Evolutionary conservation across 2,329 filamentous ascomycete species (phyloP).

Genomic region (Pseudovirgaria hyperparasitica): DNA sequence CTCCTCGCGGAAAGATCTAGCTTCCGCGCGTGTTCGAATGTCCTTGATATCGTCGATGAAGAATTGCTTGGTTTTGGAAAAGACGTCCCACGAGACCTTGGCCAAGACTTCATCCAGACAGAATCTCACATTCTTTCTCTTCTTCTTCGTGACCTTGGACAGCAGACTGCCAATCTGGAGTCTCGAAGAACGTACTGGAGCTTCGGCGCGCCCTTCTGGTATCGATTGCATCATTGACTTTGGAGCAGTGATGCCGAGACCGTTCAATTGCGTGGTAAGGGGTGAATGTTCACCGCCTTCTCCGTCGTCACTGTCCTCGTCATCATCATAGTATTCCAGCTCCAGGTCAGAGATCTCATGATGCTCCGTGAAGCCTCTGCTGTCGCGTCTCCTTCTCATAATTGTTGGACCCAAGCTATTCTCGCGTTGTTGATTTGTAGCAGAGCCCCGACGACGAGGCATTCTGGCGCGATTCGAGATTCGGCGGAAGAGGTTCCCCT

Average conservation of each 20-base stretch:
- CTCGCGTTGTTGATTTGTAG: conserved; percentile 61
- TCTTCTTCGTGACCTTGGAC: conserved; percentile 76
- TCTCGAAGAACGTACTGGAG: conserved; percentile 62
- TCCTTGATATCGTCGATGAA: conserved; percentile 94
- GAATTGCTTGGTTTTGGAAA: conserved; percentile 67
- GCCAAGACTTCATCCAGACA: conserved; percentile 71
- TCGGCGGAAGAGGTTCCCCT: conserved; percentile 63
- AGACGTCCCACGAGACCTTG: conserved; percentile 78
- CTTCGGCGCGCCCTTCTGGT: conserved; percentile 34
- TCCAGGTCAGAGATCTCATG: conserved; percentile 38
- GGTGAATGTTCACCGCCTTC: conserved; percentile 18
- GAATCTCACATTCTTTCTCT: conserved; percentile 58
- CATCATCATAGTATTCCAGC: conserved; percentile 43
- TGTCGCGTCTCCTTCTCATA: conserved; percentile 77
- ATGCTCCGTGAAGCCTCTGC: conserved; percentile 53
- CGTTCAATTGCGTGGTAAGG: conserved; percentile 20
- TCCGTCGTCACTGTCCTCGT: conserved; percentile 35
- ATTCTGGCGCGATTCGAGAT: conserved; percentile 69
- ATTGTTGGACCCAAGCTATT: conserved; percentile 83
- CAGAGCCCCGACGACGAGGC: conserved; percentile 65
- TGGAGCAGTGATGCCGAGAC: conserved; percentile 27
- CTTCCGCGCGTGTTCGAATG: conserved; percentile 70
- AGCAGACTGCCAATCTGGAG: conserved; percentile 69
- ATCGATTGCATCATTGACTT: conserved; percentile 20
- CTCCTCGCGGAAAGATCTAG: conserved; percentile 80